Evolutionary conservation across 202 grass and related monocot species (phyloP), one percentile per base, ranked within the genome.

Genomic region (Panicum hallii): DNA sequence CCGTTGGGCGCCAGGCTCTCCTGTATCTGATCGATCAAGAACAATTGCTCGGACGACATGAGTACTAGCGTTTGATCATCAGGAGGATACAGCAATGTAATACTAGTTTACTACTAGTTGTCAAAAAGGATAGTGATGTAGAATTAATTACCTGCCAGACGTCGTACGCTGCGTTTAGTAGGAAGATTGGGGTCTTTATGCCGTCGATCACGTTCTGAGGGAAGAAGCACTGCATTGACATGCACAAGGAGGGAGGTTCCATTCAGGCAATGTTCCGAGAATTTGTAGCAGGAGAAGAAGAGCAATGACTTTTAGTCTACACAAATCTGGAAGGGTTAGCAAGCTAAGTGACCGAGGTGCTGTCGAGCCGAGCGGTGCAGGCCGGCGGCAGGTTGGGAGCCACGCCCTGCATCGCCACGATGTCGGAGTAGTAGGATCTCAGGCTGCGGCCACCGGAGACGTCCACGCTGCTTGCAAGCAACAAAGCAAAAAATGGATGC

Each of bases 151-250:
- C 95, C 95, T 97, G 95, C 92, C 95, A 97, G 49, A 84, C 82
- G n/a, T 97, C 95, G 54, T 97, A 97, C 6, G 95, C 95, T 13
- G 92, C 4, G 78, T 97, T 97, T 5, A 97, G 79, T 75, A 97
- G 72, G 84, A 97, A 97, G 77, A 88, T 88, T 0, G 95, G 92
- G 16, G 90, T 97, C 57, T 93, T 65, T 19, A 97, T 83, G 83
- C 43, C 72, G 34, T 70, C 79, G 75, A 97, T 86, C 15, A 93
- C 68, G 40, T 93, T 85, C 69, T 93, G 76, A 32, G 92, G 92
- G 82, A 97, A 97, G 63, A 97, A 94, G 73, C 95, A 97, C 95
- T 97, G 85, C 62, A 82, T 15, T 38, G 15, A 38, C 46, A 9
- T 45, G 0, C 2, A n/a, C 8, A 44, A 44, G 20, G 44, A n/a